Evolutionary conservation across 2,329 filamentous ascomycete genomes (phyloP).

Genomic region (Cercospora brassicicola): DNA sequence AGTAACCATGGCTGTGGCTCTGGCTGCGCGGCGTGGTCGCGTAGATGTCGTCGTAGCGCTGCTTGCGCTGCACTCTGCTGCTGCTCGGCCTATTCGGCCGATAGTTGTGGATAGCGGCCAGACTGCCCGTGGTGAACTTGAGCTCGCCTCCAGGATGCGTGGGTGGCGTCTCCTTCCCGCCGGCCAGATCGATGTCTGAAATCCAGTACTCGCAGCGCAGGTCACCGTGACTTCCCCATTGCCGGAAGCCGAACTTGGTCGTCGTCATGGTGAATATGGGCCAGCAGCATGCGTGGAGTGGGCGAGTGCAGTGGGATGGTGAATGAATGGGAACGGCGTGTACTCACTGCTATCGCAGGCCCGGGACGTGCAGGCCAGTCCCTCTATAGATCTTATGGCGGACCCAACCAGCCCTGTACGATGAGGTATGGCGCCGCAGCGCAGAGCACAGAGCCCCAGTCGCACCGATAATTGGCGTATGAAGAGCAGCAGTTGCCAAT

Average conservation of each 20-base stretch:
- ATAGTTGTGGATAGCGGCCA: slow-evolving; percentile 15
- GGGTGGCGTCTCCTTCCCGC: slow-evolving; percentile 7
- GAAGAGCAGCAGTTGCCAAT: not conserved
- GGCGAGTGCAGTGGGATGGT: not conserved
- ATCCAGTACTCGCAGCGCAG: slow-evolving; percentile 24
- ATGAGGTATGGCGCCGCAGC: slow-evolving; percentile 9
- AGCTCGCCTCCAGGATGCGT: slow-evolving; percentile 13
- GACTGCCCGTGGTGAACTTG: slow-evolving; percentile 21
- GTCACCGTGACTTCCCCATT: slow-evolving; percentile 17
- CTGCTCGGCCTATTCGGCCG: slow-evolving; percentile 2
- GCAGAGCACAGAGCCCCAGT: not conserved
- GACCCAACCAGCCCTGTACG: slow-evolving; percentile 7
- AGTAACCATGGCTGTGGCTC: slow-evolving; percentile 1
- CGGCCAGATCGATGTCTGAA: slow-evolving; percentile 15
- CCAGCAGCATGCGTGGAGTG: not conserved
- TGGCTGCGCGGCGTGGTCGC: not conserved
- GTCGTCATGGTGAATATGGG: slow-evolving; percentile 12
- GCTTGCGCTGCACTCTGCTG: slow-evolving; percentile 4
- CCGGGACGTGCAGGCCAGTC: not conserved
- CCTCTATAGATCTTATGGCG: not conserved
- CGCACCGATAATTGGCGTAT: not conserved
- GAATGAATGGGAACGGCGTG: not conserved
- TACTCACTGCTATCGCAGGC: slow-evolving; percentile 10
- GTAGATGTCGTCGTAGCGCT: not conserved
- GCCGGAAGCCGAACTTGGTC: slow-evolving; percentile 21